Conservation (phyloP, 768 basidiomycete genomes). For the Inosperma sp. region DNA sequence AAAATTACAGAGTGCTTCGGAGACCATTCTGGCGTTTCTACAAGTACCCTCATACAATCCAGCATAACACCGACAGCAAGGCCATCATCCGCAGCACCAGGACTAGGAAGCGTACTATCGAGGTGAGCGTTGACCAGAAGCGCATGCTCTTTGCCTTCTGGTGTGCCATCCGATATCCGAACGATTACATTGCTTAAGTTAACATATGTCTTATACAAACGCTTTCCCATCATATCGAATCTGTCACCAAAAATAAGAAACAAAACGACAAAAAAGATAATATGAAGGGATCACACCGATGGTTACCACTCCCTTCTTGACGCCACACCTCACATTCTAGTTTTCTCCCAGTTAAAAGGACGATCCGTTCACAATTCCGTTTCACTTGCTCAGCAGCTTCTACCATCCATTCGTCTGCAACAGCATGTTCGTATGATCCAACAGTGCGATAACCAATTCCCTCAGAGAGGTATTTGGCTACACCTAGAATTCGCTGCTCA, state of each 20-base stretch:
- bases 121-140: slow-evolving; percentile 87
- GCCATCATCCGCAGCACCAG: slow-evolving; percentile 87
- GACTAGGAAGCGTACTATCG: slow-evolving; percentile 85
- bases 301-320: slow-evolving; percentile 83
- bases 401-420: slow-evolving; percentile 80
- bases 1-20: slow-evolving; percentile 80
- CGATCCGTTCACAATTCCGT: slow-evolving; percentile 55
- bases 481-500: slow-evolving; percentile 59
- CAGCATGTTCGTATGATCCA: slow-evolving; percentile 83
- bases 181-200: slow-evolving; percentile 87
- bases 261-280: not conserved
- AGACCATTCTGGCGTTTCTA: slow-evolving; percentile 60
- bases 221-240: slow-evolving; percentile 88
- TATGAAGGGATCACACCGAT: slow-evolving; percentile 55
- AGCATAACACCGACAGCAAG: slow-evolving; percentile 89
- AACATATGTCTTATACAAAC: slow-evolving; percentile 82
- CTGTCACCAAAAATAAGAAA: slow-evolving; percentile 33
- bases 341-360: slow-evolving; percentile 43
- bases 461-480: slow-evolving; percentile 70
- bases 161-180: slow-evolving; percentile 76
- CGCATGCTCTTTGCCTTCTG: slow-evolving; percentile 70
- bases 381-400: slow-evolving; percentile 59
- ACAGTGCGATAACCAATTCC: slow-evolving; percentile 89
- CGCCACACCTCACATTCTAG: slow-evolving; percentile 91
- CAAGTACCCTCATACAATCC: slow-evolving; percentile 76